Evolutionary conservation across 2,329 filamentous ascomycete species (phyloP).

Genomic region (Thermothelomyces thermophilus): DNA sequence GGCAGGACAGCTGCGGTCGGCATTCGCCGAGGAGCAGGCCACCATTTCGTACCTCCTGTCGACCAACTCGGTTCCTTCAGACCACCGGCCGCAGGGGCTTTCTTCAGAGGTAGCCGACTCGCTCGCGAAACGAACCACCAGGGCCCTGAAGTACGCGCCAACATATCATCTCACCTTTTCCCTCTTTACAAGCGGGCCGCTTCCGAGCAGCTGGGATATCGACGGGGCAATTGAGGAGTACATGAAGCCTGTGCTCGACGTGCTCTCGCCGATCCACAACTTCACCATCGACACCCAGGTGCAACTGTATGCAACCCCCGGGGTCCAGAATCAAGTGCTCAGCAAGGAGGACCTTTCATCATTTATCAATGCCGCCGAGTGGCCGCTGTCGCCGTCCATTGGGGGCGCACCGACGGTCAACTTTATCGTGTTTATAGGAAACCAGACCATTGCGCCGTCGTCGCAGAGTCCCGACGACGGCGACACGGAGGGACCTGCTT

Average conservation of each 20-base stretch:
- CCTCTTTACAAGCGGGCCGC: conserved; percentile 72
- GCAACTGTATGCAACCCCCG: conserved; percentile 77
- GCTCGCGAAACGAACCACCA: conserved; percentile 65
- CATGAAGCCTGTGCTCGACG: conserved; percentile 71
- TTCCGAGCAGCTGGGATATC: conserved; percentile 86
- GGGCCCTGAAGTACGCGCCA: conserved; percentile 83
- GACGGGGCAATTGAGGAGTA: conserved; percentile 74
- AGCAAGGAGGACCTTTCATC: conserved; percentile 82
- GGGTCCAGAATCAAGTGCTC: conserved; percentile 58
- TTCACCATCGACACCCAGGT: conserved; percentile 96
- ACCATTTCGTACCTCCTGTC: conserved; percentile 71
- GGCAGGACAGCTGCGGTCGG: conserved; percentile 65
- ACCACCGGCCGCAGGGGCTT: conserved; percentile 39
- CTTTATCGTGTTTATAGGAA: conserved; percentile 85
- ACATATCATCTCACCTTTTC: conserved; percentile 97
- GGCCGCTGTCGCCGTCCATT: conserved; percentile 92
- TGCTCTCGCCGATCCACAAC: conserved; percentile 78
- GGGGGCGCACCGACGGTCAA: conserved; percentile 91
- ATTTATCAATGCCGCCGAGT: conserved; percentile 97
- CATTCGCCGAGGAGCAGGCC: conserved; percentile 84
- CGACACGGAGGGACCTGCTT: conserved; percentile 36
- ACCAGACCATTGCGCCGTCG: conserved; percentile 56
- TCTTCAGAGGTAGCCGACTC: conserved; percentile 48
- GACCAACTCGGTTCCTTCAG: conserved; percentile 47
- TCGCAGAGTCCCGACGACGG: conserved; percentile 15